Percentiles rank a stretch among this genome's conserved stretches.
phyloP scores from a whole-genome alignment of 176 grass and related monocot genomes.

The Triticum timopheevii region DNA sequence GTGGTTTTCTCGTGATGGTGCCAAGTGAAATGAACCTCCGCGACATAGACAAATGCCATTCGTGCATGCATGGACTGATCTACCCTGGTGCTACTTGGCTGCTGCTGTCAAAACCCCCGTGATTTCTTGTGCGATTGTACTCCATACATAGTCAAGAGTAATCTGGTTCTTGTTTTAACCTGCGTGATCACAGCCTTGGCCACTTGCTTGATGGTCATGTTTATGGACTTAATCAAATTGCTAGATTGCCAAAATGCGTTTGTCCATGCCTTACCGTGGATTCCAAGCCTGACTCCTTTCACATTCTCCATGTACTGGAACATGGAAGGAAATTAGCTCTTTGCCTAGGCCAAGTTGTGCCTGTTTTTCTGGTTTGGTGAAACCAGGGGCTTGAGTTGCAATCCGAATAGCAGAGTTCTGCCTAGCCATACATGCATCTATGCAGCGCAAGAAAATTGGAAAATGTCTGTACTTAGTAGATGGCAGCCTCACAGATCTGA shows the following conservation, averaged over 20 bases:
- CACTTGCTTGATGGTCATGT: conserved; percentile 21
- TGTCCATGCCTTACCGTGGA: conserved; percentile 2
- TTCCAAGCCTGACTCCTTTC: conserved; percentile 41
- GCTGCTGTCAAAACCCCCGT: neutral
- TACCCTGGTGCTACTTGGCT: neutral
- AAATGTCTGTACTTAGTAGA: too few relatives aligned
- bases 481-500: neutral
- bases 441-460: neutral
- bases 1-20: neutral
- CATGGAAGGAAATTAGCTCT: neutral
- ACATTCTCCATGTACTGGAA: conserved; percentile 29
- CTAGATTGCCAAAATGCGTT: conserved; percentile 20
- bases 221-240: conserved; percentile 18
- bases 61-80: neutral
- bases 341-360: neutral
- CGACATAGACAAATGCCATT: neutral
- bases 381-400: conserved; percentile 42
- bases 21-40: conserved; percentile 33
- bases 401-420: neutral
- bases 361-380: conserved; percentile 26
- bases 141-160: neutral
- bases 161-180: conserved; percentile 5
- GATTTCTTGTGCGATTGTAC: conserved; percentile 7
- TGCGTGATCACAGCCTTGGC: neutral
- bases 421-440: neutral